phyloP scores from a whole-genome alignment of 2,329 filamentous ascomycete species.

The Xylariaceae sp. region DNA sequence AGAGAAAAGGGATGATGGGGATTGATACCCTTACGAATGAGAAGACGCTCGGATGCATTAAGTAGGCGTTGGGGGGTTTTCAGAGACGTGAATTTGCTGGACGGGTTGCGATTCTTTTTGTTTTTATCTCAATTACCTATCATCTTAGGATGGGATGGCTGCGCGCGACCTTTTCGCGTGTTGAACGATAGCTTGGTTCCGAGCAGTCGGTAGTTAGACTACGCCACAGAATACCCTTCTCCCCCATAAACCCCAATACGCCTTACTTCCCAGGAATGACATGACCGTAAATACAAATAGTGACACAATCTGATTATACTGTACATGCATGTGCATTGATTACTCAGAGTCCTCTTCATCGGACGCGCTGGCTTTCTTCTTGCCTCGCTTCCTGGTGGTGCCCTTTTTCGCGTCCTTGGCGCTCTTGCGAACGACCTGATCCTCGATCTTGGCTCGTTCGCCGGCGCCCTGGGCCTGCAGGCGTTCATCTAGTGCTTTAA shows the following conservation, averaged over 20 bases:
- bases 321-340: conserved; percentile 2
- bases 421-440: conserved; percentile 76
- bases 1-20: too few relatives aligned
- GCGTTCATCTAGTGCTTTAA: conserved; percentile 64
- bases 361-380: conserved; percentile 27
- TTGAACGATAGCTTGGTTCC: too few relatives aligned
- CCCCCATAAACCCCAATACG: too few relatives aligned
- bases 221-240: too few relatives aligned
- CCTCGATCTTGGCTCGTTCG: conserved; percentile 76
- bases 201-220: too few relatives aligned
- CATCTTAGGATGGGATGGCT: too few relatives aligned
- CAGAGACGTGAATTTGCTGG: background rate
- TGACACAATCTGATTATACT: too few relatives aligned
- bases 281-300: too few relatives aligned
- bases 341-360: conserved; percentile 36
- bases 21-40: background rate
- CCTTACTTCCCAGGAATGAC: too few relatives aligned
- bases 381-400: conserved; percentile 36
- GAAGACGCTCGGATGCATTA: background rate
- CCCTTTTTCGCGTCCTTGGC: conserved; percentile 58
- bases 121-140: too few relatives aligned
- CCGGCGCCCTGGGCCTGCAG: conserved; percentile 68
- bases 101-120: too few relatives aligned
- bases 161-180: too few relatives aligned
- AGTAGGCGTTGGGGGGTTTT: background rate